Evolutionary conservation across 176 grass and related monocot genomes (phyloP).

Genomic region (Ananas comosus): DNA sequence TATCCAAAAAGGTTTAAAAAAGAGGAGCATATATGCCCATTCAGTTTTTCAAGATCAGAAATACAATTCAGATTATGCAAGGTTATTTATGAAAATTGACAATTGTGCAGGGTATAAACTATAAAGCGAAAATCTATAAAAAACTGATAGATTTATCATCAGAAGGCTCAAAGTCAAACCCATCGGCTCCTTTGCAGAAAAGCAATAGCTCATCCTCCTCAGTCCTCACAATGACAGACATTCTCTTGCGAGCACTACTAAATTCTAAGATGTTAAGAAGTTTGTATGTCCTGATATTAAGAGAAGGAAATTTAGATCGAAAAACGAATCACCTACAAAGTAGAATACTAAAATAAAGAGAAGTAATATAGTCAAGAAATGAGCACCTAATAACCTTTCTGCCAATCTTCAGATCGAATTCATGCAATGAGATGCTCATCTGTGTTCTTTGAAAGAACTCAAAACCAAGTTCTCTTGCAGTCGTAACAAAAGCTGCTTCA

Average conservation of each 20-base stretch:
- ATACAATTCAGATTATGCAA: no score
- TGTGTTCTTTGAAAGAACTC: slow-evolving; percentile 77
- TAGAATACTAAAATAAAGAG: background rate
- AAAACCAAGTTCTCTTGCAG: slow-evolving; percentile 68
- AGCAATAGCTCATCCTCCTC: slow-evolving; percentile 59
- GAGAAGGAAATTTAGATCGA: background rate
- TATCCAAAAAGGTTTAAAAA: no score
- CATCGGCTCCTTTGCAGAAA: slow-evolving; percentile 86
- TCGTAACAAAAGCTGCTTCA: slow-evolving; percentile 80
- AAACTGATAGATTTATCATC: background rate
- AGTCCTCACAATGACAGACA: slow-evolving; percentile 77
- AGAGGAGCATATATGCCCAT: no score
- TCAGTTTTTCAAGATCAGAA: no score
- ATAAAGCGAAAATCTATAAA: no score
- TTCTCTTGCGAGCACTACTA: slow-evolving; percentile 66
- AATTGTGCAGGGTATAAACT: no score
- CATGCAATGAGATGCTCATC: slow-evolving; percentile 43
- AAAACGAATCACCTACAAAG: slow-evolving; percentile 7
- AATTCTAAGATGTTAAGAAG: slow-evolving; percentile 87
- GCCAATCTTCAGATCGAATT: slow-evolving; percentile 46
- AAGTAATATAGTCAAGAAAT: slow-evolving; percentile 1
- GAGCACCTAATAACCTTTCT: slow-evolving; percentile 52
- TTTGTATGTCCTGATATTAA: slow-evolving; percentile 46
- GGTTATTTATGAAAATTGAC: no score
- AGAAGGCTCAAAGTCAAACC: slow-evolving; percentile 26